phyloP scores from a whole-genome alignment of 2,329 filamentous ascomycete species.

The Trichoderma harzianum region DNA sequence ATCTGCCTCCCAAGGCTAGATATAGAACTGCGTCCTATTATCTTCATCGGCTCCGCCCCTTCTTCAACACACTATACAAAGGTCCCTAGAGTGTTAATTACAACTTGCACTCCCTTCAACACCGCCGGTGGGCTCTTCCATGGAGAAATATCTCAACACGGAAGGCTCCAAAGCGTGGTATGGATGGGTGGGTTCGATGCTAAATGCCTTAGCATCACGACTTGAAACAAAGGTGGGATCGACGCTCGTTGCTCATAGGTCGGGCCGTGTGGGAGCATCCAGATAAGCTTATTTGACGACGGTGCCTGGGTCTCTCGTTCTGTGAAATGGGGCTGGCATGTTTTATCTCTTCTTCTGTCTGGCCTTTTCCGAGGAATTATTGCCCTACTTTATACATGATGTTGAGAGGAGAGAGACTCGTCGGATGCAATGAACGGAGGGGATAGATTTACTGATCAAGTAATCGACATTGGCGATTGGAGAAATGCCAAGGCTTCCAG shows the following conservation, averaged over 20 bases:
- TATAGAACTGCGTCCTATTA: not conserved
- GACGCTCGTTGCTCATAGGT: not conserved
- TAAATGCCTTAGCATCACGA: not conserved
- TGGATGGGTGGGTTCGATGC: not conserved
- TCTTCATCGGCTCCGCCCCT: not conserved
- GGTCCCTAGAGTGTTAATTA: not conserved
- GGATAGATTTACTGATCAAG: not conserved
- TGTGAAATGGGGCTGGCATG: not conserved
- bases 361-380: not conserved
- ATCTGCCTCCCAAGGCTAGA: not conserved
- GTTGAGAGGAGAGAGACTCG: not conserved
- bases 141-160: not conserved
- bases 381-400: rapidly evolving
- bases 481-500: not conserved
- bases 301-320: not conserved
- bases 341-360: not conserved
- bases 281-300: not conserved
- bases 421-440: rapidly evolving
- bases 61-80: not conserved
- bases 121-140: not conserved
- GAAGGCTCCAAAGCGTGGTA: not conserved
- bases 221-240: not conserved
- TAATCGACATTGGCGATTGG: not conserved
- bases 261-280: not conserved
- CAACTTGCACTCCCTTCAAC: not conserved